These are phyloP conservation scores for Hypoxylon intermedium DNA, from an alignment of 495 filamentous ascomycete species.

Conservation along the genomic window DNA sequence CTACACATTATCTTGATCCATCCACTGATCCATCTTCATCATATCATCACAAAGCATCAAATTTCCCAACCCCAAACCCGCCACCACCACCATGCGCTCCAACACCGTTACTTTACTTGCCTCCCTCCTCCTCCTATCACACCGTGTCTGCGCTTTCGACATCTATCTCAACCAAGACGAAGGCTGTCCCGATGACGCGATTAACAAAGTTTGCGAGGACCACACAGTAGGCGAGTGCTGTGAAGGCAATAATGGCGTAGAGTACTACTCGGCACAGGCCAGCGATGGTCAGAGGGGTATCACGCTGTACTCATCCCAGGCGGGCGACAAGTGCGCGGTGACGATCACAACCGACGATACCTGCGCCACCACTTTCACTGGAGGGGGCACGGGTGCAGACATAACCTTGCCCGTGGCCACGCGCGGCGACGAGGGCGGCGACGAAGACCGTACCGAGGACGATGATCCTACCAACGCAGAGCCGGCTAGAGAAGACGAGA, in stretches of 20 bases:
- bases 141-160: background rate
- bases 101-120: background rate
- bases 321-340: background rate
- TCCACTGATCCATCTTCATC: background rate
- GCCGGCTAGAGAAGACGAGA: background rate
- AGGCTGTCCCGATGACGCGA: background rate
- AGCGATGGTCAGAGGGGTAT: background rate
- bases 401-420: background rate
- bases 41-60: background rate
- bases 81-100: background rate
- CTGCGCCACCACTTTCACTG: background rate
- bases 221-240: background rate
- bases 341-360: background rate
- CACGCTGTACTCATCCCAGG: background rate
- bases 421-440: background rate
- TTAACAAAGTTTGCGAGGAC: background rate
- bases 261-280: background rate
- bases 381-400: constrained; percentile 1
- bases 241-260: background rate
- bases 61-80: background rate
- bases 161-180: background rate
- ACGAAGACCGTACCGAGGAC: background rate
- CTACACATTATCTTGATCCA: background rate
- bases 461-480: background rate
- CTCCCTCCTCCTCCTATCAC: background rate